Evolutionary conservation across 208 protist species (phyloP), one percentile per base, ranked within the genome.

Genomic region (Crithidia bombi): DNA sequence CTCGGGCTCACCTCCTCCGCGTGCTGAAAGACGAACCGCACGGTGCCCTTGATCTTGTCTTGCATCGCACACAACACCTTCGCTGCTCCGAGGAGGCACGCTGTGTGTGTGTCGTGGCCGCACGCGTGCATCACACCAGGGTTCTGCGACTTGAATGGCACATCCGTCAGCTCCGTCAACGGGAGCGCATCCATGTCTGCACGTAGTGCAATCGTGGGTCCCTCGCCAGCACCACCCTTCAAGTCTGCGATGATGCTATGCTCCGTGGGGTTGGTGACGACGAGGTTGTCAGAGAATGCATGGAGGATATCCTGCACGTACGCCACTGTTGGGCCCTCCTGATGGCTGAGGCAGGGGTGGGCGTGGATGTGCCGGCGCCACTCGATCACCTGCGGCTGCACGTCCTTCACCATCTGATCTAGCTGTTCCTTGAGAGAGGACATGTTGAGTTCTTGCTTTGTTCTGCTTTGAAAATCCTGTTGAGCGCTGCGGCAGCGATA

Each of bases 1-100:
- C 86, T 78, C 10, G 81, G 79, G 43, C 52, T 63, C 23, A 82
- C 69, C 59, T 91, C 82, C 71, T 91, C 86, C 0, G 86, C 79
- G 69, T 82, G 86, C 75, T 91, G 86, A 49, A 91, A 91, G 26
- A 91, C 67, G 62, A 91, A 91, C 33, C 86, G 86, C 43, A 91
- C 82, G 9, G 82, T 85, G 61, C 86, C 86, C 36, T 76, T 55
- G 57, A 91, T 82, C 58, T 75, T 71, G 19, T 81, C 70, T 58
- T 69, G 65, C 59, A 82, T 62, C 19, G 51, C 68, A 30, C 70
- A 74, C 25, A 87, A 69, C 30, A 88, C 64, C 71, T 85, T 83
- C 23, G 74, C 75, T 1, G 85, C 81, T 6, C 78, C 80, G 25
- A 87, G 62, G 32, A 90, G 77, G 57, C 80, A 82, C 23, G 84